A percentile compares a stretch with the other conserved stretches of the same genome.
These are phyloP conservation scores for Cytospora piceae DNA, from an alignment of 2,329 filamentous ascomycete genomes.

Conservation along the genomic window DNA sequence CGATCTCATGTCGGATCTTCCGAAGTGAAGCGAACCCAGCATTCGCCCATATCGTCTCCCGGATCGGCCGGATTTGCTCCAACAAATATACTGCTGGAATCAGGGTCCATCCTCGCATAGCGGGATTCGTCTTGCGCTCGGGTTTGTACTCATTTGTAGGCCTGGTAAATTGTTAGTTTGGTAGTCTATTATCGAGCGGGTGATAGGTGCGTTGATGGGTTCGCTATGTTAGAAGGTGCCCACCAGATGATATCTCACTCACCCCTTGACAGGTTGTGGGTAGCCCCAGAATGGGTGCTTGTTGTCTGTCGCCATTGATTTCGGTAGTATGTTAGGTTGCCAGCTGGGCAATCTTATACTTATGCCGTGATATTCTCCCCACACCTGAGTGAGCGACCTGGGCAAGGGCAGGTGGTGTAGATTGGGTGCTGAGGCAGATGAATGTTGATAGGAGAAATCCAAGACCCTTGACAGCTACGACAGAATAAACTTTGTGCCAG, in stretches of 20 bases:
- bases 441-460: not conserved
- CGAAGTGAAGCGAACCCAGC: constrained; percentile 65
- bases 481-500: constrained; percentile 20
- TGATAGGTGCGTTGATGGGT: not conserved
- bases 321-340: not conserved
- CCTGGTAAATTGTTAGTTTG: constrained; percentile 34
- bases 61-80: constrained; percentile 57
- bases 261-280: constrained; percentile 28
- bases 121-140: constrained; percentile 57
- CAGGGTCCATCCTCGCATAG: constrained; percentile 59
- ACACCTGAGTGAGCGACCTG: not conserved
- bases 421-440: not conserved
- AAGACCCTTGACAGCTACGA: not conserved
- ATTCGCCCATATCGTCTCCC: constrained; percentile 63
- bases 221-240: not conserved
- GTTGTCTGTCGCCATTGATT: constrained; percentile 25
- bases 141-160: constrained; percentile 49
- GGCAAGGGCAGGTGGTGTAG: not conserved
- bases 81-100: constrained; percentile 60
- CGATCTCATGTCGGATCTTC: constrained; percentile 54
- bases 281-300: constrained; percentile 28
- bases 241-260: constrained; percentile 13
- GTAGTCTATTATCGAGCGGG: not conserved
- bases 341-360: constrained; percentile 4
- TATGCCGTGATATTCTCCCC: not conserved